Base-by-base conservation (phyloP, 1,284 basidiomycete genomes). In the Cutaneotrichosporon sp. region DNA sequence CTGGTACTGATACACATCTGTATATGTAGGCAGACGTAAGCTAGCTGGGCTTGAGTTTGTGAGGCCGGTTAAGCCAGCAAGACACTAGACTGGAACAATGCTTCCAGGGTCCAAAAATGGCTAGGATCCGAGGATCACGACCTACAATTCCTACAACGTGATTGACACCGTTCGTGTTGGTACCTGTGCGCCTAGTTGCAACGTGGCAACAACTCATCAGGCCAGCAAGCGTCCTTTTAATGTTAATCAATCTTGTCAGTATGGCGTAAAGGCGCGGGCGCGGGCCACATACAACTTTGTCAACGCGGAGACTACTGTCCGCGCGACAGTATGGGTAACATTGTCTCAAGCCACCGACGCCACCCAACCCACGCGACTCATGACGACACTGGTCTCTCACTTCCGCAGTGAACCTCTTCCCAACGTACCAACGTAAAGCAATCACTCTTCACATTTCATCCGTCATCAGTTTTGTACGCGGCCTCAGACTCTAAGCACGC, bases 381-480 rank as follows among this genome's bases (percentile, higher is more conserved):
- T 57, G 40, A 47, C 36, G 32, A 46, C 56, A 38, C 22, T 16
- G 18, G 18, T 22, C 31, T 49, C 21, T 51, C 16, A 7, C 38
- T n/a, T 47, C 36, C 42, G 47, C 47, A 50, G 42, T 32, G 40
- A 21, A 5, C 14, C 3, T 18, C 42, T 21, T 46, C 13, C n/a
- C 21, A 18, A 42, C 18, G 4, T 53, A 31, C n/a, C 21, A 18
- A 42, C 18, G 4, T 53, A 31, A 56, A 18, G 42, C 42, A 46
- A 46, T 5, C 49, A 46, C 52, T 46, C 49, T 47, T 61, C 40
- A 55, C 40, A 55, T 56, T 59, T 36, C 60, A 56, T 56, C 60
- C 60, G 42, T 42, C 60, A 60, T 53, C 38, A 60, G 55, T 56
- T 56, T 56, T 56, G 55, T 56, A 40, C 40, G 36, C 21, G 32